Evolutionary conservation across 352 stramenopile genomes (phyloP), one percentile per base, ranked within the genome.

Genomic region (Pythium graminicola): DNA sequence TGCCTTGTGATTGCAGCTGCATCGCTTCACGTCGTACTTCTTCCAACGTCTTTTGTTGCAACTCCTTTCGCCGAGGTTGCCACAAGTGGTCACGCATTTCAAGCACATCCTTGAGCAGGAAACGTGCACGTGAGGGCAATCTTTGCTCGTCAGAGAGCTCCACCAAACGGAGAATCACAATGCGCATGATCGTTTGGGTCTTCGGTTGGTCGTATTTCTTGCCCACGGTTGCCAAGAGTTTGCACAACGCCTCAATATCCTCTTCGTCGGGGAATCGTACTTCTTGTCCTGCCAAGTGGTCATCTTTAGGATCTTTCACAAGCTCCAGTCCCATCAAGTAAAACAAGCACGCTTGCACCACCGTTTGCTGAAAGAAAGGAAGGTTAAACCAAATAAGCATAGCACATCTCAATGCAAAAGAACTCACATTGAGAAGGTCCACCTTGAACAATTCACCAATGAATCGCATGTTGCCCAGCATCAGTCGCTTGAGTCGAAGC

Each of bases 391-490:
- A n/a, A n/a, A n/a, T n/a, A n/a, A n/a, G n/a, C n/a, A n/a, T n/a
- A n/a, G n/a, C n/a, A n/a, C n/a, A n/a, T n/a, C n/a, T n/a, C n/a
- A n/a, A n/a, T 43, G 6, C 6, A 11, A 6, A 1, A 26, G 14
- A 38, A 54, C 49, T 13, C 67, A 89, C 79, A 47, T 90, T 86
- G 35, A 95, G 70, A 50, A 95, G 56, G 53, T 90, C 84, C 31
- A 86, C 73, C 58, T 95, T 95, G 67, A 89, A 95, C 28, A 95
- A 42, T 43, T 95, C 84, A 27, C 81, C 84, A 28, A 95, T 85
- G 46, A 95, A 95, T 27, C 84, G 84, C 41, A 93, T 93, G 64
- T 93, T 95, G 20, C 84, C 84, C 14, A 95, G 65, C 84, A 95
- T 91, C 8, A 70, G 61, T 40, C 70, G 67, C 52, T 93, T 93